These are phyloP conservation scores for Solanum rostratum DNA, from an alignment of 257 asterid genomes.

Conservation along the genomic window DNA sequence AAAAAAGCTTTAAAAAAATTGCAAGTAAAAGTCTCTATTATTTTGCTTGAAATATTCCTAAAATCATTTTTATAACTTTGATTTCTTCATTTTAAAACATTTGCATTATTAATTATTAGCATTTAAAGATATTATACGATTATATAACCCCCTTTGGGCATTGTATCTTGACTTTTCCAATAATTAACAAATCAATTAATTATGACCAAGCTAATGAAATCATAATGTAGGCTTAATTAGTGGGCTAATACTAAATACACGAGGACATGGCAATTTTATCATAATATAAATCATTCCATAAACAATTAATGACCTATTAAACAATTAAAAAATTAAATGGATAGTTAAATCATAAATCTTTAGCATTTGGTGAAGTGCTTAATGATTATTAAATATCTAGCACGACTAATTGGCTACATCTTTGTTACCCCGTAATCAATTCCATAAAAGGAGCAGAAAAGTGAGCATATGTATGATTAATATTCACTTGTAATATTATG, in stretches of 20 bases:
- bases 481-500: not conserved
- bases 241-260: conserved; percentile 2
- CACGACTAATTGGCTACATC: not conserved
- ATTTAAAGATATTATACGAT: not conserved
- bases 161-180: not conserved
- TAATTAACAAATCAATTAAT: conserved; percentile 1
- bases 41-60: not conserved
- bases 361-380: not conserved
- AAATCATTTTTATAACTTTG: not conserved
- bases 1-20: not conserved
- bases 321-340: not conserved
- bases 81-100: not conserved
- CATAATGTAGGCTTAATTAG: conserved; percentile 8
- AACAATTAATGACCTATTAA: not conserved
- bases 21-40: not conserved
- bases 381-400: not conserved
- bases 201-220: conserved; percentile 3
- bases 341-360: not conserved
- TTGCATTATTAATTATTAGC: not conserved
- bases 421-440: not conserved
- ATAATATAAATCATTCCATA: not conserved
- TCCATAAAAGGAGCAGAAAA: not conserved
- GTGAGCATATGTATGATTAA: not conserved
- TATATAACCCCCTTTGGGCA: not conserved
- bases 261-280: not conserved